Percentiles rank a stretch among this genome's conserved stretches.
Evolutionary conservation across 768 basidiomycete genomes (phyloP).

Genomic region (Hydnomerulius pinastri): DNA sequence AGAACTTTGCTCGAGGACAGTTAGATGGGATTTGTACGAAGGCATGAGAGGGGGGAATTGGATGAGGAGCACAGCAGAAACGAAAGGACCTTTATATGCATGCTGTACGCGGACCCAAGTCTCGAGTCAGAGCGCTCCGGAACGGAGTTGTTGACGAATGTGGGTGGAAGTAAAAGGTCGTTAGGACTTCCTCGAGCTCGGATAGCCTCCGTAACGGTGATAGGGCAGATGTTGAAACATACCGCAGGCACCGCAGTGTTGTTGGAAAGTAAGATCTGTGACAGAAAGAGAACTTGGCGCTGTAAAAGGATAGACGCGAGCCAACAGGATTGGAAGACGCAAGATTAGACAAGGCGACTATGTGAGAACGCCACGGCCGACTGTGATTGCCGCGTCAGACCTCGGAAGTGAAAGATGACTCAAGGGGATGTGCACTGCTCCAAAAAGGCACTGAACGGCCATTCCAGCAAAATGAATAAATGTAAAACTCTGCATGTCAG

Average conservation of each 20-base stretch:
- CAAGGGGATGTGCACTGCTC: conserved; percentile 18
- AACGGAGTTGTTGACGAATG: conserved; percentile 33
- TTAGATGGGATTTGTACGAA: conserved; percentile 52
- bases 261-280: conserved; percentile 28
- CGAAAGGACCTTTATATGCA: conserved; percentile 29
- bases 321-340: conserved; percentile 15
- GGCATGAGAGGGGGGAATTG: conserved; percentile 21
- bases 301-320: conserved; percentile 24
- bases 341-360: conserved; percentile 22
- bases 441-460: conserved; percentile 19
- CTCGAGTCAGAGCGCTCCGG: conserved; percentile 25
- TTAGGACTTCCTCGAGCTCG: conserved; percentile 25
- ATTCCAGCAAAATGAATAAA: conserved; percentile 27
- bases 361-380: conserved; percentile 19
- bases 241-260: conserved; percentile 34
- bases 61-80: conserved; percentile 5
- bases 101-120: conserved; percentile 25
- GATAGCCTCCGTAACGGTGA: conserved; percentile 38
- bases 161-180: conserved; percentile 27
- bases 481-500: conserved; percentile 16
- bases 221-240: conserved; percentile 36
- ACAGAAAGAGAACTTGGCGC: conserved; percentile 25
- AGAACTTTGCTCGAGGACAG: conserved; percentile 61
- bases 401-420: conserved; percentile 20
- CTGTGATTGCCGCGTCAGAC: conserved; percentile 22